Evolutionary conservation across 2,329 filamentous ascomycete genomes (phyloP), one percentile per base, ranked within the genome.

Genomic region (Microcera coccophila): DNA sequence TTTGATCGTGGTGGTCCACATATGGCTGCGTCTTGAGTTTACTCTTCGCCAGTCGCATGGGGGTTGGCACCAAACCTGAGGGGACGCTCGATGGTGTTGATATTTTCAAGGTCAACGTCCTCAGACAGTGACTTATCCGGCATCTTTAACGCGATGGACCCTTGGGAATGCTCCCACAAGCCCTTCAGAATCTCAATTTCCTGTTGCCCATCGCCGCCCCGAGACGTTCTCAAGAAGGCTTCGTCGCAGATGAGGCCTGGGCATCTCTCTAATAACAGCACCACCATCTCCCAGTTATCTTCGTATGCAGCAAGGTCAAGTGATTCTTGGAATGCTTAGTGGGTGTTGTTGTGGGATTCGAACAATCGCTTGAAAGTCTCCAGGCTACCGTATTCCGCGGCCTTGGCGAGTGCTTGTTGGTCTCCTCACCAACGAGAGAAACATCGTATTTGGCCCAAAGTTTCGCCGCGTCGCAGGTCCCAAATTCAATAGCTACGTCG

Each of bases 401-500:
- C 24, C 9, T 28, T 9, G 14, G 24, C 14, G 9, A 28, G 14
- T 9, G 24, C 24, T n/a, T n/a, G n/a, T n/a, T n/a, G n/a, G n/a
- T n/a, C n/a, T n/a, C n/a, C 14, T 28, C 24, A 9, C 24, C 24
- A 28, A 28, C 57, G 8, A 71, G 52, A 4, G 64, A 62, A 4
- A 68, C 67, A 14, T 65, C 58, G 8, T 62, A 54, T 17, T 65
- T 58, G 2, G 71, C 67, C 2, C 71, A 57, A 17, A 71, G 50
- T 41, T 64, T 62, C 2, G 71, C 67, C 1, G 67, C 66, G 1
- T 62, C 66, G 7, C 60, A 55, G 14, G 69, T 70, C 4, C 68
- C 68, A 1, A 67, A 71, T 10, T 55, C 58, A 8, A 71, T 71
- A 2, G 68, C 68, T 1, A 66, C 61, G 28, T 68, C 70, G n/a